Evolutionary conservation across 1,284 basidiomycete species (phyloP), one percentile per base, ranked within the genome.

Genomic region (Trichosporon sp.): DNA sequence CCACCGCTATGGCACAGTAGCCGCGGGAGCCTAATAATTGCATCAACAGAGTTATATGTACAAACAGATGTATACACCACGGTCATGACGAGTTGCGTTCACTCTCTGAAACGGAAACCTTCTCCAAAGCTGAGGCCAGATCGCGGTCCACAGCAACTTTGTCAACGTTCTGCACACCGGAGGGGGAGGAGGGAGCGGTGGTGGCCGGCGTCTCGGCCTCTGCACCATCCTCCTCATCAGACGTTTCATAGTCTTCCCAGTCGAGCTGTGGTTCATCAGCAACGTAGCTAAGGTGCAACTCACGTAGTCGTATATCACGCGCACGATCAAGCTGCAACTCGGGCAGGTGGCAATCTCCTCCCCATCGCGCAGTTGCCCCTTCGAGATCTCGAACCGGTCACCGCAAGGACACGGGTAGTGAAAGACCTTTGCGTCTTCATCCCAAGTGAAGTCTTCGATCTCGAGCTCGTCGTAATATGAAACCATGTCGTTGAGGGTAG

Each of bases 321-420:
- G 87, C 69, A 99, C 94, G 66, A 98, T 89, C 35, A 98, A 86
- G 76, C 93, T 96, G 80, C 96, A 99, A 81, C 94, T 96, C 0
- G 96, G 97, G 85, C 96, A 99, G 68, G 90, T 94, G n/a, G 96
- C 96, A 63, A 97, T 90, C 79, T 99, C 97, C 79, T 98, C 96
- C 65, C 91, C 98, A 74, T 94, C 88, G 68, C 90, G 88, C 10
- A 99, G 89, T 84, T 98, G 96, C 77, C 86, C 86, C 75, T 91
- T 89, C 19, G 93, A 91, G 77, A 99, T 98, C 83, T 99, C 97
- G 85, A 99, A 99, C 51, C 95, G 90, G 85, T 99, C 97, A 31
- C 96, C 96, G 81, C 97, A 99, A 0, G 96, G 96, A 81, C 96
- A 99, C 0, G 97, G 97, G 83, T 96, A 98, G 85, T 98, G 95